phyloP scores from a whole-genome alignment of 805 yeast species.

The Teunomyces barrocoloradensis region DNA sequence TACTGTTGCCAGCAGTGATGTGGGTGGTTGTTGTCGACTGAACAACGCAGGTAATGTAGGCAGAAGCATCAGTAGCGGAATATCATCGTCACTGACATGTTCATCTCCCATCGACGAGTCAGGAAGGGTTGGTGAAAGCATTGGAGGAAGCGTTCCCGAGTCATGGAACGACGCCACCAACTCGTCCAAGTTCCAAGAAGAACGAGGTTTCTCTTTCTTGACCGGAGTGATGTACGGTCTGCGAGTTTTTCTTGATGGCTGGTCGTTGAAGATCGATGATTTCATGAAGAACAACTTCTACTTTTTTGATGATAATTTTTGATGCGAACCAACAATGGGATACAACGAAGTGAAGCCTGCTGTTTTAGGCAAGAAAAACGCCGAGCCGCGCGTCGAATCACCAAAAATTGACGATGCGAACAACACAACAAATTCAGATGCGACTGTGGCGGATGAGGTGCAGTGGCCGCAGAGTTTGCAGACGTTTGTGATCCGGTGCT shows the following conservation, averaged over 20 bases:
- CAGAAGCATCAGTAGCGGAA: constrained; percentile 30
- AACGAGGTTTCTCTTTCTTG: not conserved
- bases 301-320: not conserved
- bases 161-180: constrained; percentile 33
- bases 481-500: constrained; percentile 48
- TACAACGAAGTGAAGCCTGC: constrained; percentile 27
- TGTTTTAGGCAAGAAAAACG: constrained; percentile 1
- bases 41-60: constrained; percentile 34
- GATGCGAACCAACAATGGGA: not conserved
- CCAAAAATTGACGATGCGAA: not conserved
- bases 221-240: constrained; percentile 15
- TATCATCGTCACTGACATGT: constrained; percentile 18
- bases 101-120: constrained; percentile 1
- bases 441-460: no score
- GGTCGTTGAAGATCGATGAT: constrained; percentile 28
- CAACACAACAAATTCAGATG: no score
- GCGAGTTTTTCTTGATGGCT: constrained; percentile 12
- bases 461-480: constrained; percentile 57
- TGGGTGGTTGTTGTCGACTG: not conserved
- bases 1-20: no score
- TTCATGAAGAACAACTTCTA: constrained; percentile 18
- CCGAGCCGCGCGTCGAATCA: not conserved
- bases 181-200: constrained; percentile 40
- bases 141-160: constrained; percentile 33
- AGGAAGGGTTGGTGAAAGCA: constrained; percentile 41